Percentiles rank a stretch among this genome's conserved stretches.
Conservation (phyloP, 2,329 filamentous ascomycete genomes). For the Aureobasidium sp. region DNA sequence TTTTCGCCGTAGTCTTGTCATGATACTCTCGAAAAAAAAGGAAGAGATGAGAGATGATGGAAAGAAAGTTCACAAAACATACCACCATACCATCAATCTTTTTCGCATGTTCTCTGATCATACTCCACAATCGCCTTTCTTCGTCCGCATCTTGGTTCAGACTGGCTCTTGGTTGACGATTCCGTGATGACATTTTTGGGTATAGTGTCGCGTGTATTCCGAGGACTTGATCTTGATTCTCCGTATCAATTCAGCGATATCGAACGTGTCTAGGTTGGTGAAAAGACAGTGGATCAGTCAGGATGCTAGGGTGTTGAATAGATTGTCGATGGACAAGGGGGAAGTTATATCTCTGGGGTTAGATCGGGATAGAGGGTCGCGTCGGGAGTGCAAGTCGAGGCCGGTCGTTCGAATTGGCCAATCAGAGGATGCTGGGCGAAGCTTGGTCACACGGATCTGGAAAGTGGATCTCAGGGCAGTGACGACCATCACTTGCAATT, state of each 20-base stretch:
- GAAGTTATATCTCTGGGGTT: not conserved
- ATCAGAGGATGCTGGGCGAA: not conserved
- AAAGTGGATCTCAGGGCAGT: too few relatives aligned
- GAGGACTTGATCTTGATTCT: not conserved
- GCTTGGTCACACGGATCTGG: not conserved
- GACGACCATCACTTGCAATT: not conserved
- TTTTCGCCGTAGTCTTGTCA: too few relatives aligned
- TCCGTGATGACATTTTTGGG: conserved; percentile 40
- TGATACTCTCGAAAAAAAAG: not conserved
- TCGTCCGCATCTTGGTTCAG: conserved; percentile 45
- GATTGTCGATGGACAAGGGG: too few relatives aligned
- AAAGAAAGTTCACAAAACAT: conserved; percentile 23
- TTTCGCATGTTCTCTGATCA: conserved; percentile 40
- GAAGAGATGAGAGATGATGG: not conserved
- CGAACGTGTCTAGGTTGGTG: too few relatives aligned
- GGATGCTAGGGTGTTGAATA: not conserved
- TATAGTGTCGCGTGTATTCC: not conserved
- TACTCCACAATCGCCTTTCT: conserved; percentile 44
- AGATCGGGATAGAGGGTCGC: not conserved
- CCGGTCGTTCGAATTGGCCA: not conserved
- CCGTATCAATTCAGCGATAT: not conserved
- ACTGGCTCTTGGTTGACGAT: conserved; percentile 35
- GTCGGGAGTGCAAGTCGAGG: not conserved
- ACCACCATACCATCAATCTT: conserved; percentile 43
- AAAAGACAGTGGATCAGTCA: not conserved